phyloP scores from a whole-genome alignment of 257 asterid genomes.

The Solanum gandarillasii region DNA sequence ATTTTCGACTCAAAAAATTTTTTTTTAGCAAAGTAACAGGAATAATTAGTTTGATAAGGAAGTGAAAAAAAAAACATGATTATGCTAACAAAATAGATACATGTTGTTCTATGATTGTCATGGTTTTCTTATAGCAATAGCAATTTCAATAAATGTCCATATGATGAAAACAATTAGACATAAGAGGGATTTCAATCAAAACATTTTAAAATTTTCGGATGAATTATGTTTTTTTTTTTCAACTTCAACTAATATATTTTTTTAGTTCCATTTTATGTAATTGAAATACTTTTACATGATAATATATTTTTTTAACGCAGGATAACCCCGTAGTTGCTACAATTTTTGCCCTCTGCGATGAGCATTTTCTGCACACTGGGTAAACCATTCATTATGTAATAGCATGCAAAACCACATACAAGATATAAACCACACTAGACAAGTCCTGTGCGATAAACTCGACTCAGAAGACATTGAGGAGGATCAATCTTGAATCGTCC shows the following conservation, averaged over 20 bases:
- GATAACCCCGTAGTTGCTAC: rapidly evolving
- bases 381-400: no score
- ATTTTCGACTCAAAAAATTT: rapidly evolving
- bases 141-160: background rate
- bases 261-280: background rate
- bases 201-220: background rate
- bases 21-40: rapidly evolving
- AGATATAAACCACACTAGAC: background rate
- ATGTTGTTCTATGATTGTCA: background rate
- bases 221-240: background rate
- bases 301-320: background rate
- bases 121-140: background rate
- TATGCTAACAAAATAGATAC: background rate
- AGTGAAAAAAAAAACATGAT: background rate
- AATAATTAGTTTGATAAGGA: background rate
- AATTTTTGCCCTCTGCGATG: background rate
- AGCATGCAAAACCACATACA: rapidly evolving
- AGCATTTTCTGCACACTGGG: background rate
- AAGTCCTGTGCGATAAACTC: rapidly evolving
- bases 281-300: background rate
- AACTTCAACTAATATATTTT: background rate
- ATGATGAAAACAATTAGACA: background rate
- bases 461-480: no score
- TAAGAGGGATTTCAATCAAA: background rate
- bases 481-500: rapidly evolving